phyloP scores from a whole-genome alignment of 2,329 filamentous ascomycete species.

The Pseudogymnoascus sp. region DNA sequence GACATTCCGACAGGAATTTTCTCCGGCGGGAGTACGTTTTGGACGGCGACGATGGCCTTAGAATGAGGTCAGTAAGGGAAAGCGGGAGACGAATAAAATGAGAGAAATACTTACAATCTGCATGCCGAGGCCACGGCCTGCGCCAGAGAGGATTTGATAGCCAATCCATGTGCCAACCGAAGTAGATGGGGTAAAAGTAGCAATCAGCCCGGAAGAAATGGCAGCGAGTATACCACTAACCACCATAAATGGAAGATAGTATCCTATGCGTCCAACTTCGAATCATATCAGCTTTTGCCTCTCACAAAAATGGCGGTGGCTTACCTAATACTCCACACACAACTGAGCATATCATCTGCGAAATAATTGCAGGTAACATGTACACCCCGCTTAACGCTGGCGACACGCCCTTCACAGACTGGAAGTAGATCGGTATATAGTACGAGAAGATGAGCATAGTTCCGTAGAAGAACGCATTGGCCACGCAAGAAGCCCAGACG shows the following conservation, averaged over 20 bases:
- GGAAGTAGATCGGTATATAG: conserved; percentile 28
- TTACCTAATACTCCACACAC: conserved; percentile 19
- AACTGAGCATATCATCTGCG: conserved; percentile 14
- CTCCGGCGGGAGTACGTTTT: conserved; percentile 23
- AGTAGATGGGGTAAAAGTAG: conserved; percentile 21
- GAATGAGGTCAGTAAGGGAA: background rate
- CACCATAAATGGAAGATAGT: conserved; percentile 29
- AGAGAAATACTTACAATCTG: conserved; percentile 19
- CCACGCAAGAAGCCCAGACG: conserved; percentile 17
- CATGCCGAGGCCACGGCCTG: conserved; percentile 19
- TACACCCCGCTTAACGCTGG: conserved; percentile 22
- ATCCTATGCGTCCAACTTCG: conserved; percentile 26
- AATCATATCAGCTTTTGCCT: conserved; percentile 11
- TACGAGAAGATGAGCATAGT: conserved; percentile 16
- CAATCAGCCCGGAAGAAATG: conserved; percentile 29
- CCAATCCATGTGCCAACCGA: conserved; percentile 20
- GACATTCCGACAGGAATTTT: conserved; percentile 28
- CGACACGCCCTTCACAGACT: conserved; percentile 22
- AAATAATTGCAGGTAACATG: conserved; percentile 19
- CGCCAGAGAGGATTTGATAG: conserved; percentile 23
- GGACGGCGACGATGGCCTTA: conserved; percentile 28
- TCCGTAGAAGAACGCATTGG: conserved; percentile 9
- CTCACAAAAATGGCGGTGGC: conserved; percentile 15
- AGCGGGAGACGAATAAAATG: conserved; percentile 13
- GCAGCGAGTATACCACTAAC: conserved; percentile 23